These are phyloP conservation scores for Lupinus albus DNA, from an alignment of 306 rosid genomes.

Conservation along the genomic window DNA sequence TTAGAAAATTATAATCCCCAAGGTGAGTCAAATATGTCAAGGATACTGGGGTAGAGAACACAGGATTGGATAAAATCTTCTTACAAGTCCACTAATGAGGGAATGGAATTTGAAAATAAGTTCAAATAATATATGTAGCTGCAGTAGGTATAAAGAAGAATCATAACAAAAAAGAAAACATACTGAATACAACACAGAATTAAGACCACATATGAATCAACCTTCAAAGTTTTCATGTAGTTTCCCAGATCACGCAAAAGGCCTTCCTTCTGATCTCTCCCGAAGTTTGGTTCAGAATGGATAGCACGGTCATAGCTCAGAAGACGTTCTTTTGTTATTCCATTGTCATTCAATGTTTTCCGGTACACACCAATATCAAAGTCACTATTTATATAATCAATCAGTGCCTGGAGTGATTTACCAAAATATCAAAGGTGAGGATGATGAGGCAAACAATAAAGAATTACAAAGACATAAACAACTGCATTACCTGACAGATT, in stretches of 20 bases:
- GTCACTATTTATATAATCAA: conserved; percentile 76
- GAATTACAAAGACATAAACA: conserved; percentile 37
- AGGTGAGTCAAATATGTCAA: conserved; percentile 35
- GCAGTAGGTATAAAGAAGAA: not conserved
- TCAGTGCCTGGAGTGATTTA: conserved; percentile 70
- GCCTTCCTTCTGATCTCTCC: conserved; percentile 77
- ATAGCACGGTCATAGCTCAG: conserved; percentile 94
- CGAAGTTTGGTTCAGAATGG: conserved; percentile 83
- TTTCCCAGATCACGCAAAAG: conserved; percentile 83
- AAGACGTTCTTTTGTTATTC: conserved; percentile 97
- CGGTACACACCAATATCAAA: conserved; percentile 80
- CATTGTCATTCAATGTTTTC: conserved; percentile 88
- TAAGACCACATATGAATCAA: conserved; percentile 40
- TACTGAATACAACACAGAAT: conserved; percentile 26
- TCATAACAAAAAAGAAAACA: conserved; percentile 11
- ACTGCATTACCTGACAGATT: conserved; percentile 84
- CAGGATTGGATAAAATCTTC: conserved; percentile 13
- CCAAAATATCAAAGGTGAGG: conserved; percentile 32
- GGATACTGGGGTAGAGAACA: conserved; percentile 29
- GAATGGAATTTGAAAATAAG: too few species aligned
- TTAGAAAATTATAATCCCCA: conserved; percentile 25
- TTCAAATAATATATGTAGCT: too few species aligned
- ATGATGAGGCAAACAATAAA: conserved; percentile 29
- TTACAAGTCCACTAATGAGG: too few species aligned
- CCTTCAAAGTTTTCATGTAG: conserved; percentile 97